Conservation (phyloP, 1,139 yeast species). For the Spathaspora sp. region DNA sequence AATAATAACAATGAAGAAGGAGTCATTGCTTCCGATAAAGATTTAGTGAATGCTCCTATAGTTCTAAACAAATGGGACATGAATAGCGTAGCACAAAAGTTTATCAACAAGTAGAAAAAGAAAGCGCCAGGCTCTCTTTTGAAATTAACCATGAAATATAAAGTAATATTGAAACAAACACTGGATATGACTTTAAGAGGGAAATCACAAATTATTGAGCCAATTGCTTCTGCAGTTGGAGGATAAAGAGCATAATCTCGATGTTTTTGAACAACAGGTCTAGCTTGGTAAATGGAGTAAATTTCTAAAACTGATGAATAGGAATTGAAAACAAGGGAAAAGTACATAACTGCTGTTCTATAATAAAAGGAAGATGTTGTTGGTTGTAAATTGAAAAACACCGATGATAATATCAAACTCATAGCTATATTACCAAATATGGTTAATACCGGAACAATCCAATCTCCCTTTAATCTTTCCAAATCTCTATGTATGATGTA, state of each 20-base stretch:
- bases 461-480: conserved; percentile 64
- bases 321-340: conserved; percentile 75
- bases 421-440: conserved; percentile 66
- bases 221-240: conserved; percentile 76
- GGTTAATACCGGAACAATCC: conserved; percentile 59
- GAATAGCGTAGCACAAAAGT: conserved; percentile 52
- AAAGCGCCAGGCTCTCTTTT: conserved; percentile 66
- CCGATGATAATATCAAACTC: conserved; percentile 72
- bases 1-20: conserved; percentile 66
- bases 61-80: conserved; percentile 76
- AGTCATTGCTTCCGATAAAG: conserved; percentile 68
- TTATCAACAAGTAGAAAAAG: conserved; percentile 62
- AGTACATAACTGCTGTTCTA: conserved; percentile 73
- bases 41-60: conserved; percentile 61
- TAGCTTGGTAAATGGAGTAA: conserved; percentile 65
- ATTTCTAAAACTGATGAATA: conserved; percentile 75
- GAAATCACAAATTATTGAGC: conserved; percentile 65
- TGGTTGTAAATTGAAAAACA: conserved; percentile 60
- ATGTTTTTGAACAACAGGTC: conserved; percentile 80
- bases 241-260: conserved; percentile 72
- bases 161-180: conserved; percentile 57
- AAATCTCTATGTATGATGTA: conserved; percentile 62
- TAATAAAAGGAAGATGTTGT: conserved; percentile 53
- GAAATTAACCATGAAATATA: conserved; percentile 68
- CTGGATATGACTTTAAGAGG: conserved; percentile 61